These are phyloP conservation scores for Acanthamoeba sp. DNA, from an alignment of 208 protist genomes.

Conservation along the genomic window DNA sequence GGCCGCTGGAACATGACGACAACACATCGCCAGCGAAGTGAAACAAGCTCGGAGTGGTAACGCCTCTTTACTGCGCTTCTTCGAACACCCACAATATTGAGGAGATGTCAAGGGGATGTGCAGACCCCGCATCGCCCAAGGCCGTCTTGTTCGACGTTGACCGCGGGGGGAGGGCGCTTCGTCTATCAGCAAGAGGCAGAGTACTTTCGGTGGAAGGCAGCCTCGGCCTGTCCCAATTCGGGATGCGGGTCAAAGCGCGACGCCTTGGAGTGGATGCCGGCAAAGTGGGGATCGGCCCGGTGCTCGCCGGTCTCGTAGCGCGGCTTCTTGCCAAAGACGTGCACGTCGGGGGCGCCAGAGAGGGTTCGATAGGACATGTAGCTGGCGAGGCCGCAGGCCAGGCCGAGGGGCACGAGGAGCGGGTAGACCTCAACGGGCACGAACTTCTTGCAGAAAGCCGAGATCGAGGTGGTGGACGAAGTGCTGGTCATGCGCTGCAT, in stretches of 20 bases:
- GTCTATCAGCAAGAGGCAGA: background rate
- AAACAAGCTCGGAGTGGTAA: too few species aligned
- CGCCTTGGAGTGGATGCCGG: background rate
- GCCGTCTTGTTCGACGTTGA: too few species aligned
- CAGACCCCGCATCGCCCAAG: too few species aligned
- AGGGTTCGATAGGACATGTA: slow-evolving; percentile 4
- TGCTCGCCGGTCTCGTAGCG: background rate
- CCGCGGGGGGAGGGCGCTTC: background rate
- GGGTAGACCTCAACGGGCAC: background rate
- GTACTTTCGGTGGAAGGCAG: background rate
- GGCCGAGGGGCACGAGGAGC: slow-evolving; percentile 11
- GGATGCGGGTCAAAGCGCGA: background rate
- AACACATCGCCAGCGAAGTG: background rate
- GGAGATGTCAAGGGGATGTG: too few species aligned
- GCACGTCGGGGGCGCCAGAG: background rate
- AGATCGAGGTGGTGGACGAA: too few species aligned
- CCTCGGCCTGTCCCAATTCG: background rate
- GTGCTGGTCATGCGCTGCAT: too few species aligned
- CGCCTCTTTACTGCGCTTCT: too few species aligned
- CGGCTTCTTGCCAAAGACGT: background rate
- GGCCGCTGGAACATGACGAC: too few species aligned
- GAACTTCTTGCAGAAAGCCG: background rate
- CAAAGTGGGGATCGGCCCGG: background rate
- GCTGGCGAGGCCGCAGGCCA: background rate
- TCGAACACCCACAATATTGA: too few species aligned